phyloP scores from a whole-genome alignment of 768 basidiomycete genomes.

The Termitomyces sp. region DNA sequence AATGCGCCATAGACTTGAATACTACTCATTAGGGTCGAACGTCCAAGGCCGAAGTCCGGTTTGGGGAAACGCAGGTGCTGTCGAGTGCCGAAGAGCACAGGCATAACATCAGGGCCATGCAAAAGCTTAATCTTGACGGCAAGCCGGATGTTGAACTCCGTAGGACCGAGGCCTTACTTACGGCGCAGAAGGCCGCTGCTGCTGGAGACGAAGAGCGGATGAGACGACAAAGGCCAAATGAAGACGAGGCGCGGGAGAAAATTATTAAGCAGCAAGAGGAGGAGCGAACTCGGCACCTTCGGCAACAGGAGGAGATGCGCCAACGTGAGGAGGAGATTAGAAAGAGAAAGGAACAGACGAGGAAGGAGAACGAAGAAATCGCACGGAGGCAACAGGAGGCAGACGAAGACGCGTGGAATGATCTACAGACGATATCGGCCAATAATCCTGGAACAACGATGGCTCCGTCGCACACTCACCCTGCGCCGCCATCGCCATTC shows the following conservation, averaged over 20 bases:
- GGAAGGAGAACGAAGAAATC: conserved; percentile 54
- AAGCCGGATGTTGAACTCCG: conserved; percentile 12
- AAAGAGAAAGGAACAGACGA: conserved; percentile 29
- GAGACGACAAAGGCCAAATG: conserved; percentile 26
- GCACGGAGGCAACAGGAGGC: conserved; percentile 54
- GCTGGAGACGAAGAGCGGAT: conserved; percentile 2
- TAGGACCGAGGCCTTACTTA: conserved; percentile 18
- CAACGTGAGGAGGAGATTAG: conserved; percentile 41
- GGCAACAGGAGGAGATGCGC: conserved; percentile 38
- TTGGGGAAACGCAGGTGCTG: background rate
- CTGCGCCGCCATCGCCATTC: background rate
- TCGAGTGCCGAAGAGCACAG: conserved; percentile 19
- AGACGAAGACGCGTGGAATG: conserved; percentile 40
- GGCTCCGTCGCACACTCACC: background rate
- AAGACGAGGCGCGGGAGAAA: conserved; percentile 18
- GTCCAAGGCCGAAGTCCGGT: background rate
- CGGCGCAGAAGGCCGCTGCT: conserved; percentile 16
- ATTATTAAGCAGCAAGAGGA: conserved; percentile 4
- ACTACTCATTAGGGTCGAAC: background rate
- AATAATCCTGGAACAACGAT: conserved; percentile 16
- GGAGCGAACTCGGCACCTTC: conserved; percentile 18
- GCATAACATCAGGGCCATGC: conserved; percentile 14
- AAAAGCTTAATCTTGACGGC: conserved; percentile 28
- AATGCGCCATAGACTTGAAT: conserved; percentile 58
- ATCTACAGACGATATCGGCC: conserved; percentile 28